Conservation (phyloP, 208 protist species). For the Crithidia sp. region DNA sequence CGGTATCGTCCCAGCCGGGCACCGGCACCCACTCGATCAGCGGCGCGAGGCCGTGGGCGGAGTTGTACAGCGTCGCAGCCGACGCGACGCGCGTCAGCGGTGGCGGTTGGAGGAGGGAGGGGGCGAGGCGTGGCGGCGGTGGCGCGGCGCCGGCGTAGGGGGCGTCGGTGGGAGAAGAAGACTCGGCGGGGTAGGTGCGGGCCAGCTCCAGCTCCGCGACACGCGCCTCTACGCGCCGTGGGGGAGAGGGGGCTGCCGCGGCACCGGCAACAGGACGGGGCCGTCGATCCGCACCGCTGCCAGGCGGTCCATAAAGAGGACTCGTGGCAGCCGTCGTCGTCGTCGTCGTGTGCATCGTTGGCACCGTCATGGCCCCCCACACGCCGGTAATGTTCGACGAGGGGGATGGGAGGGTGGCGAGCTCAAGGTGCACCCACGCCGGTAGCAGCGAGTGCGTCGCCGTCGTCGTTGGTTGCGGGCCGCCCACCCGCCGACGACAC, state of each 20-base stretch:
- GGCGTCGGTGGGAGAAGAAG: not conserved
- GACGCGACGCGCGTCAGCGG: constrained; percentile 6
- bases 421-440: constrained; percentile 20
- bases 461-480: too few relatives aligned
- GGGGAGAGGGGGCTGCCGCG: not conserved
- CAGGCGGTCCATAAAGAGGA: too few relatives aligned
- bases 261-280: too few relatives aligned
- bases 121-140: not conserved
- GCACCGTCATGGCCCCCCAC: not conserved
- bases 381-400: not conserved
- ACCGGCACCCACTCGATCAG: constrained; percentile 35
- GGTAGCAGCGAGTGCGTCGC: constrained; percentile 5
- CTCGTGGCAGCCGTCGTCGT: not conserved
- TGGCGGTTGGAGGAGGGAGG: not conserved
- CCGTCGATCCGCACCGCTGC: too few relatives aligned
- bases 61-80: constrained; percentile 6
- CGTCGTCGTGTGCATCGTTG: not conserved
- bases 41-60: constrained; percentile 15
- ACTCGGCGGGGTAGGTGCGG: not conserved
- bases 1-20: constrained; percentile 31
- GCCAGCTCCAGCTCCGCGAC: not conserved
- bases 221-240: not conserved
- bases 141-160: not conserved
- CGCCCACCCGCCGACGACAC: too few relatives aligned
- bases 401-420: not conserved